Percentiles rank a stretch among this genome's conserved stretches.
phyloP scores from a whole-genome alignment of 2,329 filamentous ascomycete genomes.

The Fusarium phyllophilum region DNA sequence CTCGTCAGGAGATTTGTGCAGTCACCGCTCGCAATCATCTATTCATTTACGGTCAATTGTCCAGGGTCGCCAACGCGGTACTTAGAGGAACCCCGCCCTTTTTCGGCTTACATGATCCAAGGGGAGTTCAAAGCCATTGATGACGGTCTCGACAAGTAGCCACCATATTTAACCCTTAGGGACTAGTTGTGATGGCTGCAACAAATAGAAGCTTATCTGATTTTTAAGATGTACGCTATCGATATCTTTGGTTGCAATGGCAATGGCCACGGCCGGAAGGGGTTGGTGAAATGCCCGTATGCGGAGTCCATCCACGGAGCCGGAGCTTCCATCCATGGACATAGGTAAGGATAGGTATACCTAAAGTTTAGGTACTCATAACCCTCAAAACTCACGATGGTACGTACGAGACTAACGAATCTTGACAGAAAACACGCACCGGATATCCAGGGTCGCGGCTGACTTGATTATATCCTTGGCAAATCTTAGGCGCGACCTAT shows the following conservation, averaged over 20 bases:
- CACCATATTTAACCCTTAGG: not conserved
- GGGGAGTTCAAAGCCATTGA: not conserved
- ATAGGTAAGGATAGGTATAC: not conserved
- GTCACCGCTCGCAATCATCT: conserved; percentile 12
- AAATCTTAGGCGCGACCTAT: conserved; percentile 31
- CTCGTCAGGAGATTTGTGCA: conserved; percentile 27
- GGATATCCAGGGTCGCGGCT: not conserved
- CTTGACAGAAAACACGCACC: conserved; percentile 5
- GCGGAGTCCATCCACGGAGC: conserved; percentile 23
- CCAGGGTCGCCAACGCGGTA: conserved; percentile 23
- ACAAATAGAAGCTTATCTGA: conserved; percentile 9
- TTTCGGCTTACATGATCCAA: conserved; percentile 29
- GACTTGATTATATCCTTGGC: conserved; percentile 25
- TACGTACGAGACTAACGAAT: not conserved
- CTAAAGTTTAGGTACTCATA: not conserved
- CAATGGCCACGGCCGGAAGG: conserved; percentile 19
- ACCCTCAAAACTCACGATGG: not conserved
- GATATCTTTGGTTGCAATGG: conserved; percentile 24
- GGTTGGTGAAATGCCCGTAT: conserved; percentile 10
- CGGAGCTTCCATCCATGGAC: conserved; percentile 2
- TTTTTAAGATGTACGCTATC: conserved; percentile 11
- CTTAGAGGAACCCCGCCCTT: conserved; percentile 18
- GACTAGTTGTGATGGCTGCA: conserved; percentile 21
- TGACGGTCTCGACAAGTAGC: conserved; percentile 10
- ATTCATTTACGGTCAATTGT: conserved; percentile 3